phyloP scores from a whole-genome alignment of 2,329 filamentous ascomycete genomes.

The Fusarium miscanthi region DNA sequence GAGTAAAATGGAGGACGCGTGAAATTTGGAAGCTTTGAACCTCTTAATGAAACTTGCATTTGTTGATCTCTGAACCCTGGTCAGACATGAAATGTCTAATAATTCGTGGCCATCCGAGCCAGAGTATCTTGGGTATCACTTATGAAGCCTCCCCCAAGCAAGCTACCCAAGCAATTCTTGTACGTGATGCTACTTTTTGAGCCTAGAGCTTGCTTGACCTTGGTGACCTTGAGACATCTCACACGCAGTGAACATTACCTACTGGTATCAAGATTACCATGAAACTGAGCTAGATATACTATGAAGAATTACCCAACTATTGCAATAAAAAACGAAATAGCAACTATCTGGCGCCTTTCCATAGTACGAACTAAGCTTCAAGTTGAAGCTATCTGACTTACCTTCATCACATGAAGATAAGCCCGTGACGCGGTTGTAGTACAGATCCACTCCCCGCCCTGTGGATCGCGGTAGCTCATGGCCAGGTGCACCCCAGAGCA shows the following conservation, averaged over 20 bases:
- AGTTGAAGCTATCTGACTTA: neutral
- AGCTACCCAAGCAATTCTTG: neutral
- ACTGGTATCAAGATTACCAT: neutral
- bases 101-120: neutral
- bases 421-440: slow-evolving; percentile 26
- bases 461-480: slow-evolving; percentile 34
- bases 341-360: neutral
- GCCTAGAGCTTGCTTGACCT: neutral
- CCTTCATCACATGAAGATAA: slow-evolving; percentile 30
- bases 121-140: neutral
- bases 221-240: neutral
- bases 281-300: neutral
- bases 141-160: neutral
- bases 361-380: no score
- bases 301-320: neutral
- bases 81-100: neutral
- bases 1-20: neutral
- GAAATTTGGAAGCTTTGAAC: neutral
- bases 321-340: accelerated
- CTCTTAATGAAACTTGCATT: neutral
- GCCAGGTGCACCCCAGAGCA: slow-evolving; percentile 35
- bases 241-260: neutral
- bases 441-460: slow-evolving; percentile 32
- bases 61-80: neutral
- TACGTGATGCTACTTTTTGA: neutral